Conservation (phyloP, 495 filamentous ascomycete species). For the Neurospora pannonica region DNA sequence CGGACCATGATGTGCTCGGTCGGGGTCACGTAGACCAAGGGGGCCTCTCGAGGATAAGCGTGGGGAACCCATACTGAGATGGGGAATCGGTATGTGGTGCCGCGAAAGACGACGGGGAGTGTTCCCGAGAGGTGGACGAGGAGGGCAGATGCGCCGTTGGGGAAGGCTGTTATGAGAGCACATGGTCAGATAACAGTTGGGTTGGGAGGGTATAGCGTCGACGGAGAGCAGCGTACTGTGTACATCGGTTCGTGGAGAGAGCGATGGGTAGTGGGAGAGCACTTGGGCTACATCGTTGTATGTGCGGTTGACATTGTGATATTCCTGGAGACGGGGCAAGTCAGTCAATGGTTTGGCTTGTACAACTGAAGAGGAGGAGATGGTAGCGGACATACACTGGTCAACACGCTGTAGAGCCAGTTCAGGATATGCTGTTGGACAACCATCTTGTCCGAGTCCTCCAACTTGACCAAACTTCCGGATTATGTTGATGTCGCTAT, state of each 20-base stretch:
- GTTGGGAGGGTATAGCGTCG: background rate
- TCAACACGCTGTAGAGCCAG: conserved; percentile 89
- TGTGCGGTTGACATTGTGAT: conserved; percentile 80
- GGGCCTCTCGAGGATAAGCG: conserved; percentile 75
- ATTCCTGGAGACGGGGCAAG: conserved; percentile 53
- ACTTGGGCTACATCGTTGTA: conserved; percentile 84
- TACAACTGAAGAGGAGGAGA: background rate
- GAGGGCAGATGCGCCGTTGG: conserved; percentile 77
- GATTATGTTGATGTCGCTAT: background rate
- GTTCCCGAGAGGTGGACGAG: conserved; percentile 82
- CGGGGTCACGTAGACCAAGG: conserved; percentile 80
- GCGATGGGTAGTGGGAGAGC: conserved; percentile 70
- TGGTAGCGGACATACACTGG: conserved; percentile 45
- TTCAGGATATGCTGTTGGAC: conserved; percentile 82
- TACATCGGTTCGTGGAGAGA: conserved; percentile 88
- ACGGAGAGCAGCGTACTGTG: conserved; percentile 58
- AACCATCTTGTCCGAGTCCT: conserved; percentile 45
- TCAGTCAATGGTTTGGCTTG: conserved; percentile 1
- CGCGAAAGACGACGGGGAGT: conserved; percentile 79
- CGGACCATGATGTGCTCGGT: conserved; percentile 81
- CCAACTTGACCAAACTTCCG: background rate
- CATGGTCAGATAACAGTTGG: background rate
- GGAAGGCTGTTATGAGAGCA: conserved; percentile 55
- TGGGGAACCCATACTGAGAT: conserved; percentile 94
- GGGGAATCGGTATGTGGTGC: conserved; percentile 82